Evolutionary conservation across 129 eudicot genomes (phyloP).

Genomic region (Daucus carota): DH1_v3.0 NC_030381.2:50333501-50334000

Average conservation of each 20-base stretch:
- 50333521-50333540: neutral
- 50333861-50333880: neutral
- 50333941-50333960: neutral
- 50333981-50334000: constrained; percentile 81
- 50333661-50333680: constrained; percentile 2
- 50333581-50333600: neutral
- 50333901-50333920: neutral
- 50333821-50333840: constrained; percentile 76
- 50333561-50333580: neutral
- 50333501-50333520: neutral
- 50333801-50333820: constrained; percentile 90
- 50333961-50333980: constrained; percentile 13
- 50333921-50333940: neutral
- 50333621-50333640: constrained; percentile 1
- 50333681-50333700: constrained; percentile 5
- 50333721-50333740: constrained; percentile 44
- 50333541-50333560: neutral
- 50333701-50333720: constrained; percentile 44
- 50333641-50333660: constrained; percentile 11
- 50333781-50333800: constrained; percentile 90
- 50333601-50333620: neutral
- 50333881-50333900: neutral
- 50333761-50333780: constrained; percentile 65
- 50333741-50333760: constrained; percentile 43
- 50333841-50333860: neutral